Conservation (phyloP, 768 basidiomycete genomes). For the Pleurotus tuoliensis region DNA sequence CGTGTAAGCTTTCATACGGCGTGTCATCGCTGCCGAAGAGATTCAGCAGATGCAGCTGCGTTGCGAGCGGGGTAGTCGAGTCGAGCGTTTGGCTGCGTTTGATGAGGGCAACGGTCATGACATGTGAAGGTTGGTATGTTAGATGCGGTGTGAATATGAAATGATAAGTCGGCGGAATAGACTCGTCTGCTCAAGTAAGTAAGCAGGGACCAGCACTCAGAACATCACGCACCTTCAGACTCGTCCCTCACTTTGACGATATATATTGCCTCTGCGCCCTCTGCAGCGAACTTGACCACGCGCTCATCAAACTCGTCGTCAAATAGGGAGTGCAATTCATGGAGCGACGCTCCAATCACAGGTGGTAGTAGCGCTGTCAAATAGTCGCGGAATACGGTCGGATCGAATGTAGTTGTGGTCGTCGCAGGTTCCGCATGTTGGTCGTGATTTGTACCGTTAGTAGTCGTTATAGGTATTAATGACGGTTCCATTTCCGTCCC, state of each 20-base stretch:
- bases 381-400: constrained; percentile 67
- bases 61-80: constrained; percentile 69
- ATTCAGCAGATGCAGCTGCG: constrained; percentile 89
- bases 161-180: constrained; percentile 48
- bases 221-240: constrained; percentile 54
- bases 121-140: constrained; percentile 73
- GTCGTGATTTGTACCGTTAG: constrained; percentile 23
- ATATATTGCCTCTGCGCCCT: constrained; percentile 75
- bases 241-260: constrained; percentile 79
- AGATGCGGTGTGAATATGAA: constrained; percentile 73
- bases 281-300: constrained; percentile 70
- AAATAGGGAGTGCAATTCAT: constrained; percentile 66
- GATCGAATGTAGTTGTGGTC: constrained; percentile 48
- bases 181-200: constrained; percentile 47
- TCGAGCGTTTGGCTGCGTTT: constrained; percentile 87
- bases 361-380: constrained; percentile 72
- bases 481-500: constrained; percentile 19
- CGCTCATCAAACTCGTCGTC: constrained; percentile 74
- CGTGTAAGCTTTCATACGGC: constrained; percentile 94
- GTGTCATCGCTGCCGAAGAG: constrained; percentile 86
- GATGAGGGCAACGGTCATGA: constrained; percentile 90
- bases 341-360: constrained; percentile 65
- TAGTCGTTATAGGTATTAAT: constrained; percentile 21
- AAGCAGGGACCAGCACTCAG: constrained; percentile 9
- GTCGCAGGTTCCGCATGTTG: constrained; percentile 19